A percentile compares a stretch with the other conserved stretches of the same genome.
phyloP scores from a whole-genome alignment of 2,329 filamentous ascomycete genomes.

The Sarocladiaceae sp. region DNA sequence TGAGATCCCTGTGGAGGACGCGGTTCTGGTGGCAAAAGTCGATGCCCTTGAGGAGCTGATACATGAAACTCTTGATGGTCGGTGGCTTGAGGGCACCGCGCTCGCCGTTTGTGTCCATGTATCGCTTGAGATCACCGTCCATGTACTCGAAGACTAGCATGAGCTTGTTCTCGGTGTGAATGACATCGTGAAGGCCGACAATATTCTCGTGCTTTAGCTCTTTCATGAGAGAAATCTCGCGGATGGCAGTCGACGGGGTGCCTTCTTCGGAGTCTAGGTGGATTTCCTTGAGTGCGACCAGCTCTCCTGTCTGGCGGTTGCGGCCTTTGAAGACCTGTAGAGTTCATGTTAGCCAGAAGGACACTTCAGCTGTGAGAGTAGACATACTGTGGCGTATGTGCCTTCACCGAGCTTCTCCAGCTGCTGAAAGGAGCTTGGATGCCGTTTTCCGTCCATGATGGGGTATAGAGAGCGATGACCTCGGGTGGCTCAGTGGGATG shows the following conservation, averaged over 20 bases:
- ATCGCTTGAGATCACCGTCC: constrained; percentile 97
- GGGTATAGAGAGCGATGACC: not conserved
- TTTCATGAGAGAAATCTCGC: constrained; percentile 98
- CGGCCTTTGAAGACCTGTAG: constrained; percentile 92
- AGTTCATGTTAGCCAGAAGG: constrained; percentile 12
- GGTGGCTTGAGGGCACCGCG: constrained; percentile 79
- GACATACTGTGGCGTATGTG: constrained; percentile 88
- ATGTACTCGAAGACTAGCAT: constrained; percentile 99
- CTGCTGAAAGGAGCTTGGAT: constrained; percentile 98
- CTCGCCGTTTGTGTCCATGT: constrained; percentile 93
- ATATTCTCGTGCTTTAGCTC: constrained; percentile 99
- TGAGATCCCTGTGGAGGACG: constrained; percentile 90
- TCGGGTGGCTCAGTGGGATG: constrained; percentile 8
- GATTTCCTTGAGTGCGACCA: constrained; percentile 96
- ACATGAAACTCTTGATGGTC: constrained; percentile 99
- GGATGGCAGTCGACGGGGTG: constrained; percentile 92
- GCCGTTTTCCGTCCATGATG: constrained; percentile 82
- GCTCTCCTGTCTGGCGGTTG: constrained; percentile 92
- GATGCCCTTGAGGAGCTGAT: constrained; percentile 89
- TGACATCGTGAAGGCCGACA: constrained; percentile 94
- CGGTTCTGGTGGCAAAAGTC: constrained; percentile 98
- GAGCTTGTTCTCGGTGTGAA: constrained; percentile 98
- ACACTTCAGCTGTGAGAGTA: not conserved
- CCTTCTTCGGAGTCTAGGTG: constrained; percentile 98
- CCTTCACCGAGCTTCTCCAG: constrained; percentile 98